These are phyloP conservation scores for Calonectria montana DNA, from an alignment of 2,329 filamentous ascomycete species.

Conservation along the genomic window DNA sequence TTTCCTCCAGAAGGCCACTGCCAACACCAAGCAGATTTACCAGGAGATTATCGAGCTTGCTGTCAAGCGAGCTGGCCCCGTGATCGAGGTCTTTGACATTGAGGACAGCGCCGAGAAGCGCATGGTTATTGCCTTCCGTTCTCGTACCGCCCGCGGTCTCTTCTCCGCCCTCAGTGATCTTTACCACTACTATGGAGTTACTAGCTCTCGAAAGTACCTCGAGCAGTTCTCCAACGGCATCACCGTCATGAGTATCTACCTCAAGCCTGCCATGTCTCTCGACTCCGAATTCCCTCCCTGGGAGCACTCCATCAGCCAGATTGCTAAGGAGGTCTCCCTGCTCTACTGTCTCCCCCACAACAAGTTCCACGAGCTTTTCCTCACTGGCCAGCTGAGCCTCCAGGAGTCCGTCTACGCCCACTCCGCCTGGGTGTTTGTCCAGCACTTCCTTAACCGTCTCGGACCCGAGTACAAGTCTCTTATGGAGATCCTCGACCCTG, in stretches of 20 bases:
- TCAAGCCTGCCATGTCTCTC: constrained; percentile 75
- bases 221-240: constrained; percentile 99
- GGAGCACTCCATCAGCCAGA: constrained; percentile 96
- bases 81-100: constrained; percentile 98
- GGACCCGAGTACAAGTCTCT: constrained; percentile 93
- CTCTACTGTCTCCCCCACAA: constrained; percentile 98
- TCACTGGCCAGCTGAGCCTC: constrained; percentile 84
- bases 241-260: constrained; percentile 95
- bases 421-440: constrained; percentile 96
- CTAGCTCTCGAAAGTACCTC: constrained; percentile 95
- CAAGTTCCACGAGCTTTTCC: constrained; percentile 92
- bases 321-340: constrained; percentile 97
- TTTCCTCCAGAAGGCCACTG: constrained; percentile 95
- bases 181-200: constrained; percentile 98
- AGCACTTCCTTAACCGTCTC: constrained; percentile 97
- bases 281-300: constrained; percentile 78
- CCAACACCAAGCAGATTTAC: constrained; percentile 96
- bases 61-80: constrained; percentile 86
- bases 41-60: constrained; percentile 91
- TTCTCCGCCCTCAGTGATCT: constrained; percentile 96
- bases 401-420: constrained; percentile 98
- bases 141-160: constrained; percentile 89
- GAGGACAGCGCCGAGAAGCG: constrained; percentile 92
- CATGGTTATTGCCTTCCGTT: constrained; percentile 93
- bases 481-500: constrained; percentile 80